These are phyloP conservation scores for Rhizopogon vulgaris DNA, from an alignment of 768 basidiomycete genomes.

Conservation along the genomic window DNA sequence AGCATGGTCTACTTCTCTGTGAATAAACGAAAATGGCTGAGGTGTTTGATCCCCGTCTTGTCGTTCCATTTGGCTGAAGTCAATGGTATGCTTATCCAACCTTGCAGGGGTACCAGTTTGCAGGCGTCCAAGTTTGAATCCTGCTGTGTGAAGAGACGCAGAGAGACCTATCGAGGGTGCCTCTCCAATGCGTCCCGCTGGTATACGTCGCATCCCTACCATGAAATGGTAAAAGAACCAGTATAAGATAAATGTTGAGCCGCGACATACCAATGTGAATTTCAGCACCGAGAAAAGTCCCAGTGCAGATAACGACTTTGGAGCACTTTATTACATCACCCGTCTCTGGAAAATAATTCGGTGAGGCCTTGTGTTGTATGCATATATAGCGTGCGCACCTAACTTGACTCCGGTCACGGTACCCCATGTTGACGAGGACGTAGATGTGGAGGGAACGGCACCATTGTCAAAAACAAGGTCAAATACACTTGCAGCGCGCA, in stretches of 20 bases:
- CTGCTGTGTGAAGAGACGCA: conserved; percentile 63
- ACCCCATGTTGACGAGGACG: conserved; percentile 37
- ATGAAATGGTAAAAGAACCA: not conserved
- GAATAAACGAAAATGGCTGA: conserved; percentile 71
- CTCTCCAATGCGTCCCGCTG: conserved; percentile 73
- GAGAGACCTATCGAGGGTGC: conserved; percentile 71
- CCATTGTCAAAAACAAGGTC: conserved; percentile 63
- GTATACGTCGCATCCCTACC: conserved; percentile 62
- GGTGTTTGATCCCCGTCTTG: conserved; percentile 68
- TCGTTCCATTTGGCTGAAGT: conserved; percentile 52
- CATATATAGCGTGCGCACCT: conserved; percentile 33
- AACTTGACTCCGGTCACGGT: conserved; percentile 60
- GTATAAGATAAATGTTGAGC: not conserved
- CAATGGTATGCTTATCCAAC: conserved; percentile 61
- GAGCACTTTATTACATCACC: conserved; percentile 73
- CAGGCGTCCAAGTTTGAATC: conserved; percentile 76
- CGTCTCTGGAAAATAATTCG: conserved; percentile 39
- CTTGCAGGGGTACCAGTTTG: conserved; percentile 88
- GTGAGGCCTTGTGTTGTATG: not conserved
- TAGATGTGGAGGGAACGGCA: conserved; percentile 17
- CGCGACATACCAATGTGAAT: conserved; percentile 70
- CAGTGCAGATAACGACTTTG: conserved; percentile 83
- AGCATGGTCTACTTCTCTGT: conserved; percentile 61
- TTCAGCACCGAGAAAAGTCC: conserved; percentile 87
- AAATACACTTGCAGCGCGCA: conserved; percentile 70